These are phyloP conservation scores for Clitoria ternatea DNA, from an alignment of 306 rosid species.

Conservation along the genomic window DNA sequence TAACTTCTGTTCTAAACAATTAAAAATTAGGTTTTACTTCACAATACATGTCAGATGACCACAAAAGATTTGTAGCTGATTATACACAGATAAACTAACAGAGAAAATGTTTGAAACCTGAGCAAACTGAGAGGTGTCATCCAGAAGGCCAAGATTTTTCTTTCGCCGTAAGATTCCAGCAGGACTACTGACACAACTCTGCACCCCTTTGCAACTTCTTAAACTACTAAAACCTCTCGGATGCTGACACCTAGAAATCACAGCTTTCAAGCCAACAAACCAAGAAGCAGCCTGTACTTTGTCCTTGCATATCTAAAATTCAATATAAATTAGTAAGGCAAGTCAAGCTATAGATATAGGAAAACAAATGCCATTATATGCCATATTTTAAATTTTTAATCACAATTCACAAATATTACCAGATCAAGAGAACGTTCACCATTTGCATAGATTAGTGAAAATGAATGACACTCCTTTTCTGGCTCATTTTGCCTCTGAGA, in stretches of 20 bases:
- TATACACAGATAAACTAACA: background rate
- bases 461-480: slow-evolving; percentile 62
- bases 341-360: slow-evolving; percentile 16
- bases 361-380: slow-evolving; percentile 9
- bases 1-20: background rate
- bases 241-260: slow-evolving; percentile 49
- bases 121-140: slow-evolving; percentile 49
- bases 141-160: slow-evolving; percentile 74
- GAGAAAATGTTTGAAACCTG: slow-evolving; percentile 52
- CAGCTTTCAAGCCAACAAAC: slow-evolving; percentile 72
- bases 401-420: slow-evolving; percentile 37
- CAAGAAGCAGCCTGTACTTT: slow-evolving; percentile 73
- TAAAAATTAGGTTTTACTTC: background rate
- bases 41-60: background rate
- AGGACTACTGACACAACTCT: slow-evolving; percentile 82
- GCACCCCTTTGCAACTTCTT: slow-evolving; percentile 63
- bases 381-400: background rate
- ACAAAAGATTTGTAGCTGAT: background rate
- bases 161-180: slow-evolving; percentile 75
- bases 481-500: slow-evolving; percentile 52
- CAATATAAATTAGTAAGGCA: background rate
- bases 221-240: slow-evolving; percentile 43
- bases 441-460: slow-evolving; percentile 62
- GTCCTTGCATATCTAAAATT: slow-evolving; percentile 73
- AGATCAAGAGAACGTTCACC: slow-evolving; percentile 80